Percentiles rank a stretch among this genome's conserved stretches.
Conservation (phyloP, 2,329 filamentous ascomycete genomes). For the Coniochaeta sp. region DNA sequence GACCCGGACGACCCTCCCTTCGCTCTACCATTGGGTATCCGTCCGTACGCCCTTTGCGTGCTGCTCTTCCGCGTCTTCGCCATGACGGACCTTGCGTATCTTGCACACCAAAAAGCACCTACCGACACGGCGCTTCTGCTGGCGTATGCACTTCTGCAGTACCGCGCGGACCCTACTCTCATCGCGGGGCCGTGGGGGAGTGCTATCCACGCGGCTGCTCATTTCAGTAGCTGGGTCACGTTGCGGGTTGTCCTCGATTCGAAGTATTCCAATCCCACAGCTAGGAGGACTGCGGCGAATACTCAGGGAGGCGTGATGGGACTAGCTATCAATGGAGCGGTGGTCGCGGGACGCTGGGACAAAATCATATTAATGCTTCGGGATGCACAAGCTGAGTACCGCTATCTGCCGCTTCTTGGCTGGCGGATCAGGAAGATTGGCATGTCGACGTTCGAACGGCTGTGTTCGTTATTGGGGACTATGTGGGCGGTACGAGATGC, state of each 20-base stretch:
- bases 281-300: background rate
- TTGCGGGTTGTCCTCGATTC: background rate
- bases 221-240: background rate
- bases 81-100: background rate
- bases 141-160: background rate
- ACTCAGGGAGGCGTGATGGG: background rate
- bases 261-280: background rate
- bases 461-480: background rate
- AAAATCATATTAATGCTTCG: background rate
- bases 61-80: background rate
- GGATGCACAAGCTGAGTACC: background rate
- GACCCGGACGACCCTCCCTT: background rate
- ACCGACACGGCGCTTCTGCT: background rate
- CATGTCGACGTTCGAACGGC: background rate
- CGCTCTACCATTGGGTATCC: background rate
- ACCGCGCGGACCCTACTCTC: background rate
- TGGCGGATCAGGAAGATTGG: background rate
- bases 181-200: background rate
- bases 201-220: background rate
- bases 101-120: background rate
- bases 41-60: background rate
- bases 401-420: background rate
- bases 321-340: background rate
- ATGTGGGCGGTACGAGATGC: background rate
- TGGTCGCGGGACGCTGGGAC: background rate